Evolutionary conservation across 208 protist genomes (phyloP).

Genomic region (Balamuthia mandrillaris): DNA sequence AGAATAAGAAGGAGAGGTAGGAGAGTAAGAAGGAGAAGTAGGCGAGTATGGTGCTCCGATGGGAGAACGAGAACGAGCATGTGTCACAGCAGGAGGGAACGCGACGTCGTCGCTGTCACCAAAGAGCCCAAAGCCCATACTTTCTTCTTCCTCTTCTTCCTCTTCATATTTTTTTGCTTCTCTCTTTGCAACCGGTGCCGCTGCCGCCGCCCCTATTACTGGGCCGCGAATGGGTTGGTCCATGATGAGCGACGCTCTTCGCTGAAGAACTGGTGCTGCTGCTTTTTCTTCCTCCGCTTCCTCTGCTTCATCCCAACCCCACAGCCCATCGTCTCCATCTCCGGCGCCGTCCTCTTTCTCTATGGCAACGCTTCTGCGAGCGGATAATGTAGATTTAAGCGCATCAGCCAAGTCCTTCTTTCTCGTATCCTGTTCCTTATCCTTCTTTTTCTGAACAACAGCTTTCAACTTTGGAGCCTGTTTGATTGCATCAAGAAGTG

Average conservation of each 20-base stretch:
- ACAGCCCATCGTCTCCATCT: not conserved
- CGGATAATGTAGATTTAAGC: not conserved
- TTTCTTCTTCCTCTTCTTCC: not conserved
- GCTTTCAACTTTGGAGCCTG: not conserved
- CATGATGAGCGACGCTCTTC: too few species aligned
- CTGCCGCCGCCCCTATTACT: too few species aligned
- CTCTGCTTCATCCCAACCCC: not conserved
- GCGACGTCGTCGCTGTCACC: not conserved
- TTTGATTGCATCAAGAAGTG: too few species aligned
- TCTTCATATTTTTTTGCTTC: not conserved
- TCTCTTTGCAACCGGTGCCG: not conserved
- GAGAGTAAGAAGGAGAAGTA: not conserved
- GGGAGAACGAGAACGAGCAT: not conserved
- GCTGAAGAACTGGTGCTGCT: too few species aligned
- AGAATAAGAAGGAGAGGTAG: not conserved
- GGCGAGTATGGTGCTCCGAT: not conserved
- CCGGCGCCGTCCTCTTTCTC: not conserved
- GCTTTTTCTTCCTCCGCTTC: not conserved
- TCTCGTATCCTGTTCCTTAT: not conserved
- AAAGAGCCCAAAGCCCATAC: not conserved
- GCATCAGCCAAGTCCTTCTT: not conserved
- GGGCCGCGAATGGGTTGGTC: too few species aligned
- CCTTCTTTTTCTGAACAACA: not conserved
- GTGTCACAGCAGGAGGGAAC: not conserved
- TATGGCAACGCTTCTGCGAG: not conserved